Base-by-base conservation (phyloP, 805 yeast genomes). In the Kuraishia floccosa region DNA sequence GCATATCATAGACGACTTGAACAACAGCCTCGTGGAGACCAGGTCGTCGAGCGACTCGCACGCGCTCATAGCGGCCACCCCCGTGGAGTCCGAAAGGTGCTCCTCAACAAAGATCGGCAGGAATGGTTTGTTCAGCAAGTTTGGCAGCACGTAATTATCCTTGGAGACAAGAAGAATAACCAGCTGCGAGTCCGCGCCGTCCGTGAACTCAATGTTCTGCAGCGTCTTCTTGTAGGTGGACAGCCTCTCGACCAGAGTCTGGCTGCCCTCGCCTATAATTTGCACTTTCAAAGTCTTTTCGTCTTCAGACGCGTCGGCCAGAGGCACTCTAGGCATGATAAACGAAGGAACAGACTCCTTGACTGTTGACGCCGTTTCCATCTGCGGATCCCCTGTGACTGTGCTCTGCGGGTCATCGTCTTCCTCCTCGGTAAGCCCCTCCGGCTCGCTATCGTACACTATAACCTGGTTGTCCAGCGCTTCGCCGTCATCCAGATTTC, bases 301-400 rank as follows among this genome's bases (percentile, higher is more conserved):
- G 21, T 15, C 17, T n/a, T 17, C 12, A 8, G 24, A 28, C 15
- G 22, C 31, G 11, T 32, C 39, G 7, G 45, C 39, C 19, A 54
- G 35, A 4, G 58, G 49, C 9, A 56, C 55, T 23, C 50, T 41
- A 1, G 62, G 62, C 62, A 56, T 56, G 12, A 55, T 51, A 38
- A 56, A 56, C 1, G 58, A 52, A 3, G 60, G 58, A 9, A 43
- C 39, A 16, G 33, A 28, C 24, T 36, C 33, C 11, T 27, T 28
- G 6, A 48, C 43, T 2, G 52, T 43, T 12, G 57, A 43, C 17
- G 8, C 12, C 26, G 28, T 12, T 9, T 8, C n/a, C n/a, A n/a
- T n/a, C n/a, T n/a, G n/a, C n/a, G n/a, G n/a, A n/a, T n/a, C n/a
- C n/a, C n/a, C n/a, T n/a, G n/a, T n/a, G n/a, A n/a, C n/a, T n/a